phyloP scores from a whole-genome alignment of 352 stramenopile genomes.

The Phytophthora agathidicida region DNA sequence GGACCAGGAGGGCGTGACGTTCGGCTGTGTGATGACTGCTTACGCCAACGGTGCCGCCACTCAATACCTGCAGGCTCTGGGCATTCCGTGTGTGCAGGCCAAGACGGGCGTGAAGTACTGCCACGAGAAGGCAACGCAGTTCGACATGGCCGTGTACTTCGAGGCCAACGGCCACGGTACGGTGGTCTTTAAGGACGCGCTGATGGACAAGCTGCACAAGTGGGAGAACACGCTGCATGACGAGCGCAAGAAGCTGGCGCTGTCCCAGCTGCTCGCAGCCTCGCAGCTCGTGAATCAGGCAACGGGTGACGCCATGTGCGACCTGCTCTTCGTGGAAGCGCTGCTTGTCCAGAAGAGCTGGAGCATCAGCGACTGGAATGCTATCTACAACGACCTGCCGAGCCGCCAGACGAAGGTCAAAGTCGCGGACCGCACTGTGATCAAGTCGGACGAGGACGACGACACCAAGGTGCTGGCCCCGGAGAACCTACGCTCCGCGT shows the following conservation, averaged over 20 bases:
- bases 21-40: conserved; percentile 98
- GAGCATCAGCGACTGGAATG: conserved; percentile 92
- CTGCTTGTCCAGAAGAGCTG: conserved; percentile 92
- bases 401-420: conserved; percentile 89
- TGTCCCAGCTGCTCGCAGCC: conserved; percentile 85
- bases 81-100: conserved; percentile 86
- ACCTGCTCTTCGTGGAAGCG: conserved; percentile 96
- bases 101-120: conserved; percentile 99
- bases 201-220: conserved; percentile 87
- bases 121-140: conserved; percentile 94
- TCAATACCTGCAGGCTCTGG: conserved; percentile 81
- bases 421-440: conserved; percentile 68
- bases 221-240: conserved; percentile 77
- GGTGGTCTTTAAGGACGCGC: conserved; percentile 94
- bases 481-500: conserved; percentile 55
- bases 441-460: conserved; percentile 71
- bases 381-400: conserved; percentile 96
- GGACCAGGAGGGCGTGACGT: conserved; percentile 79
- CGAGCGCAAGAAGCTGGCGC: conserved; percentile 80
- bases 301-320: conserved; percentile 97
- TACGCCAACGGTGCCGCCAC: conserved; percentile 98
- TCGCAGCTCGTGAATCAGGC: conserved; percentile 96
- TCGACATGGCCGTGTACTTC: conserved; percentile 99
- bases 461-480: conserved; percentile 73
- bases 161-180: conserved; percentile 99